phyloP scores from a whole-genome alignment of 257 asterid species.

The Nicotiana paniculata region DNA sequence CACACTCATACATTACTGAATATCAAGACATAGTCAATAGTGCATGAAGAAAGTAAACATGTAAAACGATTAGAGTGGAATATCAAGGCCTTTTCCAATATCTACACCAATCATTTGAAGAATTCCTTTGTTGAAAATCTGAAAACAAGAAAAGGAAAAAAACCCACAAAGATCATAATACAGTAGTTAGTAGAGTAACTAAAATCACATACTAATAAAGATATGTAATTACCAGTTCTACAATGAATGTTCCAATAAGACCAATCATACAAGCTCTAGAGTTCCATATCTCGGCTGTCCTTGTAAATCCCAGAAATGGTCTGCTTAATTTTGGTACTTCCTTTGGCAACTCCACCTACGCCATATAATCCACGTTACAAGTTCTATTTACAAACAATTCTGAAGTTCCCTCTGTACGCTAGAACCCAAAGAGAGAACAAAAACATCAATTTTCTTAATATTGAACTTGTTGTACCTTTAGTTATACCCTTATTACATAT shows the following conservation, averaged over 20 bases:
- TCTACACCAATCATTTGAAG: conserved; percentile 80
- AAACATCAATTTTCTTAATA: neutral
- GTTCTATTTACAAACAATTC: neutral
- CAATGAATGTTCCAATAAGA: conserved; percentile 59
- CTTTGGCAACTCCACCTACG: conserved; percentile 68
- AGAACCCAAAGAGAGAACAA: neutral
- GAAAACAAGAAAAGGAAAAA: conserved; percentile 7
- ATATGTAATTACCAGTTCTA: conserved; percentile 52
- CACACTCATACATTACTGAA: neutral
- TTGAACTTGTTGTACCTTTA: no score
- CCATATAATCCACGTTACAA: neutral
- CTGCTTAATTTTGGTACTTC: conserved; percentile 57
- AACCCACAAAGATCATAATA: neutral
- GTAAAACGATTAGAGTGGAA: conserved; percentile 53
- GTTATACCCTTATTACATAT: no score
- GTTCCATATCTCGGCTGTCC: conserved; percentile 84
- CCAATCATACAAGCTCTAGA: conserved; percentile 90
- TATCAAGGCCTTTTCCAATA: conserved; percentile 85
- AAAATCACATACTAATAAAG: neutral
- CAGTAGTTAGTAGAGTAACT: neutral
- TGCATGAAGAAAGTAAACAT: neutral
- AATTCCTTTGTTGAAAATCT: conserved; percentile 76
- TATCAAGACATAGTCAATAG: neutral
- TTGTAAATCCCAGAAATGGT: conserved; percentile 73
- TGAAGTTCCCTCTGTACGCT: neutral